Base-by-base conservation (phyloP, 495 filamentous ascomycete genomes). In the Aspergillus cavernicola region DNA sequence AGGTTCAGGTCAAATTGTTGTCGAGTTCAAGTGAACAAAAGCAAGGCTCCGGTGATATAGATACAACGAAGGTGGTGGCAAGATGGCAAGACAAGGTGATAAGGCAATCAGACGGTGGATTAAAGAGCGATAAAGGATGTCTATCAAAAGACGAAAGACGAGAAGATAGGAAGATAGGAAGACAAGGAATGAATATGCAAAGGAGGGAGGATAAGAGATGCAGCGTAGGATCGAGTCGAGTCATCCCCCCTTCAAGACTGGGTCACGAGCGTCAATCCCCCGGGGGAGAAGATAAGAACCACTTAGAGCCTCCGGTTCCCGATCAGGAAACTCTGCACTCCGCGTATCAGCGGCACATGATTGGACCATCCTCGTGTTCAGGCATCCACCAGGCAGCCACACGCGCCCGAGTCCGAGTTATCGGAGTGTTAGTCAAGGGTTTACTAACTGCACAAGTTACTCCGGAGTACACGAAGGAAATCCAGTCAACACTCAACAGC, bases 181-280 rank as follows among this genome's bases (percentile, higher is more conserved):
- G 23, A 37, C 3, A 12, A 15, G 36, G 35, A 55, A 16, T 20
- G n/a, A 13, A 42, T 18, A 16, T 20, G 29, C 8, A 26, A 16
- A 32, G 44, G 12, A 24, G 49, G 39, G 20, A 37, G 38, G 8
- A 32, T 18, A 22, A 26, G 18, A 38, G 31, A 36, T 47, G 44
- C 18, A 37, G 45, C 8, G 20, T 40, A 11, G 16, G 37, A 18
- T 18, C 19, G 37, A 22, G 33, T 49, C 32, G 46, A 50, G 46
- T 50, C 46, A 50, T 52, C 50, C 38, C 31, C 37, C 38, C 20
- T 33, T 28, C 15, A n/a, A 32, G 29, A 33, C 16, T 24, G 31
- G 45, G 50, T 52, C 50, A 52, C 50, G 50, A 52, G 50, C 24
- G 50, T 11, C 20, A 23, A 24, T 36, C 44, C 31, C 19, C 42